Conservation (phyloP, 768 basidiomycete species). For the Lentinula edodes region DNA sequence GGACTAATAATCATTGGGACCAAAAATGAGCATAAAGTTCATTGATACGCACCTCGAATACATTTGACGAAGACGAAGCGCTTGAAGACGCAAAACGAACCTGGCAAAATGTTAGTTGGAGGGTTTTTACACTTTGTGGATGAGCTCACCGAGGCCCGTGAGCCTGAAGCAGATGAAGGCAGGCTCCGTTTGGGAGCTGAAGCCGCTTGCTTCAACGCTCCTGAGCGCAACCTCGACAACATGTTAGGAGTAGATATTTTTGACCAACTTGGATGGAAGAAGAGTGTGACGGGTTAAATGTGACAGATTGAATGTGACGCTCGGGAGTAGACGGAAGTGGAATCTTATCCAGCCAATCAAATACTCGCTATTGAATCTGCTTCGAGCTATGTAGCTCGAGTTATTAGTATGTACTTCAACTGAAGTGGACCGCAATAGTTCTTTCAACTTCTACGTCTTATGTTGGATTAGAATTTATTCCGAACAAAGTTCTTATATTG, state of each 20-base stretch:
- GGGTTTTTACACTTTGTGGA: constrained; percentile 1
- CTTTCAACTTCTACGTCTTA: not conserved
- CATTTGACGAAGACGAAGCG: constrained; percentile 44
- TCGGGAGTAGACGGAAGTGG: not conserved
- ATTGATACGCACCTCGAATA: constrained; percentile 54
- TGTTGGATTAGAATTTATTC: not conserved
- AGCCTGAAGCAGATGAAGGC: constrained; percentile 28
- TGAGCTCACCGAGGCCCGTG: constrained; percentile 32
- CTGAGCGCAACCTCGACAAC: constrained; percentile 77
- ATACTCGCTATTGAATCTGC: not conserved
- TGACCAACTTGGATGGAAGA: constrained; percentile 29
- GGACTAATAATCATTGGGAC: constrained; percentile 36
- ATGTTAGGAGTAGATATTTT: constrained; percentile 54
- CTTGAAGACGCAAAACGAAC: constrained; percentile 70
- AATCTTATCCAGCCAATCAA: not conserved
- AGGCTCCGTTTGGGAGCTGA: constrained; percentile 41
- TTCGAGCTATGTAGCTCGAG: too few relatives aligned
- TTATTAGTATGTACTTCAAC: too few relatives aligned
- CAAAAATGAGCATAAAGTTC: not conserved
- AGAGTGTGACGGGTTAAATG: constrained; percentile 21
- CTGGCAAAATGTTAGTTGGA: constrained; percentile 29
- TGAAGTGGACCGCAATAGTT: not conserved
- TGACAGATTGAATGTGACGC: constrained; percentile 14
- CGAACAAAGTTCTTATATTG: not conserved
- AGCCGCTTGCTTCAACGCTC: constrained; percentile 58